Evolutionary conservation across 495 filamentous ascomycete species (phyloP).

Genomic region (Trypethelium eluteriae): DNA sequence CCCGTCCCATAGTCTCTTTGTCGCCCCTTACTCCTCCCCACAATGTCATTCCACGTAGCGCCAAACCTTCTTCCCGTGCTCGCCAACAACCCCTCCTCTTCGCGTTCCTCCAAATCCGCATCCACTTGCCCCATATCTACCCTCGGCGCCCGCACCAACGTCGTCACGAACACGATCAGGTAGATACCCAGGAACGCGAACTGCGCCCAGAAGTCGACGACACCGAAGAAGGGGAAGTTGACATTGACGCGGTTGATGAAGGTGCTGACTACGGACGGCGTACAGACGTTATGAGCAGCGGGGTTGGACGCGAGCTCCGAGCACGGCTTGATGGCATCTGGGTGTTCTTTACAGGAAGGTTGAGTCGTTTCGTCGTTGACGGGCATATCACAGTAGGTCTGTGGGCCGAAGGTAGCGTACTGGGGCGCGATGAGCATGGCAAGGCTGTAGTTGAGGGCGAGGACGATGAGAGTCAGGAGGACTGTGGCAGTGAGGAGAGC

Average conservation of each 20-base stretch:
- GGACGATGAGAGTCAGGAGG: slow-evolving; percentile 76
- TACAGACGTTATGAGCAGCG: slow-evolving; percentile 70
- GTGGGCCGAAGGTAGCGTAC: slow-evolving; percentile 88
- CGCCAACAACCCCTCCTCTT: slow-evolving; percentile 85
- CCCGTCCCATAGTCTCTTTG: slow-evolving; percentile 24
- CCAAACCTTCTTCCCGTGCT: slow-evolving; percentile 70
- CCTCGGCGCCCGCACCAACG: slow-evolving; percentile 70
- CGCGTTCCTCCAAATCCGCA: slow-evolving; percentile 85
- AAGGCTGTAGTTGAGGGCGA: slow-evolving; percentile 86
- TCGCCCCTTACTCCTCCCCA: slow-evolving; percentile 41
- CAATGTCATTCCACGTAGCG: slow-evolving; percentile 85
- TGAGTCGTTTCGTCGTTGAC: slow-evolving; percentile 49
- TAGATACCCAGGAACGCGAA: slow-evolving; percentile 86
- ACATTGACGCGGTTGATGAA: slow-evolving; percentile 91
- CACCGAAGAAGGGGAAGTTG: slow-evolving; percentile 95
- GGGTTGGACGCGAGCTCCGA: slow-evolving; percentile 59
- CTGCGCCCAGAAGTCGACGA: slow-evolving; percentile 87
- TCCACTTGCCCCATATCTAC: slow-evolving; percentile 67
- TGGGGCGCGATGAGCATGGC: slow-evolving; percentile 89
- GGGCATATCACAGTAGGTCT: slow-evolving; percentile 77
- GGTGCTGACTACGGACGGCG: slow-evolving; percentile 78
- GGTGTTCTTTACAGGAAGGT: slow-evolving; percentile 72
- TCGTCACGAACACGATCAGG: slow-evolving; percentile 63
- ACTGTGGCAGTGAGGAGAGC: slow-evolving; percentile 86
- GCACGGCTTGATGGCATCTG: slow-evolving; percentile 67